Evolutionary conservation across 1,139 yeast genomes (phyloP).

Genomic region (Geotrichum macrosporum): DNA sequence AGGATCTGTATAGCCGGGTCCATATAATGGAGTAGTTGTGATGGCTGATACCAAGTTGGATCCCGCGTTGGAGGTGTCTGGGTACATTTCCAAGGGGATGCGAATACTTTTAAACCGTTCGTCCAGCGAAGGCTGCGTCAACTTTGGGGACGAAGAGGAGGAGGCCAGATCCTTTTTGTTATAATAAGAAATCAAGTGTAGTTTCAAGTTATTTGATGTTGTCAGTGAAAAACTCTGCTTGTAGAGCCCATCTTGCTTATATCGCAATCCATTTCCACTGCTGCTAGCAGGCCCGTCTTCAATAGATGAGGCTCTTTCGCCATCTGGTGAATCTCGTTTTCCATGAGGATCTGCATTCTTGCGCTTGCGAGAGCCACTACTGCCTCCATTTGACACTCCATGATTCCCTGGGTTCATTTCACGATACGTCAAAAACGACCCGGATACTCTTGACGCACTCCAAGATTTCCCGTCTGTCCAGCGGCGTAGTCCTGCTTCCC

Average conservation of each 20-base stretch:
- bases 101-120: conserved; percentile 34
- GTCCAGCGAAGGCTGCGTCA: conserved; percentile 44
- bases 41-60: conserved; percentile 30
- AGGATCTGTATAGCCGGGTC: too few species aligned
- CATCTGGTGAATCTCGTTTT: neutral
- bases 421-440: conserved; percentile 51
- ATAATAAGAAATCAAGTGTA: conserved; percentile 56
- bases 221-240: conserved; percentile 59
- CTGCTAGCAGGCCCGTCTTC: neutral
- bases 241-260: conserved; percentile 50
- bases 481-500: conserved; percentile 55
- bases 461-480: conserved; percentile 66
- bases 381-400: neutral
- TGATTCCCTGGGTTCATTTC: conserved; percentile 44
- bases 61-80: conserved; percentile 33
- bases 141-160: conserved; percentile 29
- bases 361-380: neutral
- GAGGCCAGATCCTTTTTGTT: conserved; percentile 28
- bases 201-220: conserved; percentile 49
- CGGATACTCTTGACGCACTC: conserved; percentile 59
- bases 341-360: neutral
- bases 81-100: conserved; percentile 40
- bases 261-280: conserved; percentile 34
- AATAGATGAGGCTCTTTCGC: neutral
- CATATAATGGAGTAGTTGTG: conserved; percentile 25